Evolutionary conservation across 441 rosid genomes (phyloP).

Genomic region (Populus trichocarpa): DNA sequence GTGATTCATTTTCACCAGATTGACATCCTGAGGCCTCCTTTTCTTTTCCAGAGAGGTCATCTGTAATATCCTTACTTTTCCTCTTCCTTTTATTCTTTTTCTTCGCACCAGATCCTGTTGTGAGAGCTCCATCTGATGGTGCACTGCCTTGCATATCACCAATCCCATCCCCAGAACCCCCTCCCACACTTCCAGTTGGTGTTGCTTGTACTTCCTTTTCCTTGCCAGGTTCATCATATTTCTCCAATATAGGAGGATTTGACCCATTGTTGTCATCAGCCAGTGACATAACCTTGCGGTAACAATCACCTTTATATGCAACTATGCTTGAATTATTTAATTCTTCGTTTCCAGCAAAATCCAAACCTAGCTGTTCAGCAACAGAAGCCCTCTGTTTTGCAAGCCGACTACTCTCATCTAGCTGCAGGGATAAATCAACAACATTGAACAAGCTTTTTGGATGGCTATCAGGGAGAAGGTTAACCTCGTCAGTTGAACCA

Average conservation of each 20-base stretch:
- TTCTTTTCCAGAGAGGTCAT: constrained; percentile 20
- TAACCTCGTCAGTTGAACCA: constrained; percentile 18
- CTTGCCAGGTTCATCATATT: not conserved
- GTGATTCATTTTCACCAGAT: constrained; percentile 17
- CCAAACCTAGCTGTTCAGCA: constrained; percentile 6
- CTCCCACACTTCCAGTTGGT: constrained; percentile 1
- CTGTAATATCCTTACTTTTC: constrained; percentile 4
- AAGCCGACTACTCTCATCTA: constrained; percentile 9
- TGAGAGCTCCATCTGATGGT: constrained; percentile 7
- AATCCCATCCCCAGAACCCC: not conserved
- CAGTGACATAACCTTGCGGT: not conserved
- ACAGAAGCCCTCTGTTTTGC: constrained; percentile 12
- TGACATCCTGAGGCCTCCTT: constrained; percentile 7
- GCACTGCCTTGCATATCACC: constrained; percentile 11
- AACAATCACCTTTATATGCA: constrained; percentile 4
- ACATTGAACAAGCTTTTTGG: constrained; percentile 8
- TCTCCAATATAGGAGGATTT: constrained; percentile 1
- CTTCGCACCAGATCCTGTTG: constrained; percentile 13
- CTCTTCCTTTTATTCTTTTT: constrained; percentile 19
- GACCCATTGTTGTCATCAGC: not conserved
- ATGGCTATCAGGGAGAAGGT: constrained; percentile 13
- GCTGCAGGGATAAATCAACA: constrained; percentile 15
- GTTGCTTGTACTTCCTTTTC: constrained; percentile 10
- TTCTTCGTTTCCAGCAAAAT: constrained; percentile 5
- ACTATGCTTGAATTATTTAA: constrained; percentile 10